Conservation (phyloP, 2,329 filamentous ascomycete species). For the Gyromitra esculenta region DNA sequence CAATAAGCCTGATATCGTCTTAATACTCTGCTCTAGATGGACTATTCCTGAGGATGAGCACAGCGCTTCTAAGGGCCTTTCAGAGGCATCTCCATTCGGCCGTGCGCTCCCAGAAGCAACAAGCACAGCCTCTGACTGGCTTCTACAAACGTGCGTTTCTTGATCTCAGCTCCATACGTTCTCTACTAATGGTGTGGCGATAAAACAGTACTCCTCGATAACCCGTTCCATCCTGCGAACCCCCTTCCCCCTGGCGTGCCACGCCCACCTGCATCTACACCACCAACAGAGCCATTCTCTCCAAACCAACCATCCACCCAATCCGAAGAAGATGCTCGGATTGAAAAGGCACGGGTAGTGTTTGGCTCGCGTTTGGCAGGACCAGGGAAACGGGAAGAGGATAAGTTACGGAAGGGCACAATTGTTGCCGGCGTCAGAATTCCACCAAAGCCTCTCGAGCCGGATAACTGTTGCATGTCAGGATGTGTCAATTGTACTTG, state of each 20-base stretch:
- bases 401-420: slow-evolving; percentile 69
- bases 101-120: slow-evolving; percentile 29
- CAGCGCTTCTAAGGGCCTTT: slow-evolving; percentile 21
- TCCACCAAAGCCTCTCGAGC: slow-evolving; percentile 84
- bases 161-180: neutral
- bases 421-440: slow-evolving; percentile 81
- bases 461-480: slow-evolving; percentile 99
- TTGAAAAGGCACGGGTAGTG: slow-evolving; percentile 65
- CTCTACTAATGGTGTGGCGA: slow-evolving; percentile 13
- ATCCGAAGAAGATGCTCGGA: slow-evolving; percentile 26
- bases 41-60: slow-evolving; percentile 26
- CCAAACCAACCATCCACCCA: slow-evolving; percentile 7
- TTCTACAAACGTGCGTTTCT: slow-evolving; percentile 55
- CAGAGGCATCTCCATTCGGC: slow-evolving; percentile 29
- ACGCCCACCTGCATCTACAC: slow-evolving; percentile 1
- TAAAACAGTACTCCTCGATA: slow-evolving; percentile 52
- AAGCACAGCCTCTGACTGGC: slow-evolving; percentile 55
- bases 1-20: slow-evolving; percentile 23
- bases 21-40: slow-evolving; percentile 1
- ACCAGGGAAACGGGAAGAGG: slow-evolving; percentile 73
- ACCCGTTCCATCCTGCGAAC: slow-evolving; percentile 53
- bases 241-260: slow-evolving; percentile 52
- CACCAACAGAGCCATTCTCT: slow-evolving; percentile 1
- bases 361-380: slow-evolving; percentile 83
- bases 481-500: slow-evolving; percentile 98